Evolutionary conservation across 352 stramenopile genomes (phyloP).

Genomic region (Phytophthora constricta): DNA sequence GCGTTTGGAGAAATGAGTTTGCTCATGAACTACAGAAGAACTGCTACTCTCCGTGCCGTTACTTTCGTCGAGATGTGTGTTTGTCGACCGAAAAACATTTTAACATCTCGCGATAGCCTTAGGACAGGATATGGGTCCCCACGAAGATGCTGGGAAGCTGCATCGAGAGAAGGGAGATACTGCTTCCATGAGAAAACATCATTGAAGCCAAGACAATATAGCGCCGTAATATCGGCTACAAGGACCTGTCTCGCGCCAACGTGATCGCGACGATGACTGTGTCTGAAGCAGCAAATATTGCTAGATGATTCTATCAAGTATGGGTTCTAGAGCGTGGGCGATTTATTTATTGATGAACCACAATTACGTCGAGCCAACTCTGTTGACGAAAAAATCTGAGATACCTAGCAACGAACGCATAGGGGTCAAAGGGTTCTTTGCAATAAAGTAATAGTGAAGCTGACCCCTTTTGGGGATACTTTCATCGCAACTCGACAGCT

Average conservation of each 20-base stretch:
- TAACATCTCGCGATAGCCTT: constrained; percentile 17
- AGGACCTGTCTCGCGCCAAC: constrained; percentile 1
- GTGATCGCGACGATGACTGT: constrained; percentile 9
- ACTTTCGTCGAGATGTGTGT: constrained; percentile 36
- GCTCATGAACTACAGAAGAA: constrained; percentile 39
- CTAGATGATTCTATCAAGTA: constrained; percentile 28
- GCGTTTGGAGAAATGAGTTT: constrained; percentile 46
- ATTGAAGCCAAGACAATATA: constrained; percentile 7
- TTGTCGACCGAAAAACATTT: constrained; percentile 7
- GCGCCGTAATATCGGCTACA: background rate
- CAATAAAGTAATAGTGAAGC: too few relatives aligned
- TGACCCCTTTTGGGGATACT: too few relatives aligned
- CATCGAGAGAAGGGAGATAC: constrained; percentile 21
- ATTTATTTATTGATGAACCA: constrained; percentile 6
- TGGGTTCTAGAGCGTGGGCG: constrained; percentile 20
- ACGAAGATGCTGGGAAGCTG: constrained; percentile 17
- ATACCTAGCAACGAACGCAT: constrained; percentile 3
- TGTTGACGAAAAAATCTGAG: background rate
- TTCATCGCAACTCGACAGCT: too few relatives aligned
- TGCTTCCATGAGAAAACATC: constrained; percentile 13
- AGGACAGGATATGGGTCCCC: constrained; percentile 19
- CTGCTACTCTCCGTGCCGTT: constrained; percentile 23
- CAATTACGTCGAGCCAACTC: constrained; percentile 1
- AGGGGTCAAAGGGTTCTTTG: background rate
- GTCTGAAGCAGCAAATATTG: constrained; percentile 6